Evolutionary conservation across 2,329 filamentous ascomycete genomes (phyloP).

Genomic region (Monosporascus sp.): DNA sequence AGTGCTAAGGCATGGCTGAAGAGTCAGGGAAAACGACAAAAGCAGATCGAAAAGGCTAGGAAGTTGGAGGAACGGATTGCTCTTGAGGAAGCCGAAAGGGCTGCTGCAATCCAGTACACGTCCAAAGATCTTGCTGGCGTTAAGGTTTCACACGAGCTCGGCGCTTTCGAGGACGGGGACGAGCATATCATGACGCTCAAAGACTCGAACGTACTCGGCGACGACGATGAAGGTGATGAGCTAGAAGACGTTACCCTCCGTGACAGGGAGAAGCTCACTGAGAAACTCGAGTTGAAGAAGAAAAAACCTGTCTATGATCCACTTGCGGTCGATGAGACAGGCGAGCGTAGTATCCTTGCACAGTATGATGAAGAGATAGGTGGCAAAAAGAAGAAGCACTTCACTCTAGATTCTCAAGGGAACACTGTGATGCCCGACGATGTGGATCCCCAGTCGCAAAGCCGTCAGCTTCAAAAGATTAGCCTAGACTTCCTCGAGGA

Average conservation of each 20-base stretch:
- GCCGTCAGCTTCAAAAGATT: constrained; percentile 64
- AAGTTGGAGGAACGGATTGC: constrained; percentile 70
- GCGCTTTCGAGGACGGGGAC: constrained; percentile 72
- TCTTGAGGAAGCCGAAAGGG: constrained; percentile 63
- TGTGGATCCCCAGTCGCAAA: constrained; percentile 45
- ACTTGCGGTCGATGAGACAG: constrained; percentile 62
- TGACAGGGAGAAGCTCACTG: constrained; percentile 66
- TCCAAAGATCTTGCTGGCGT: constrained; percentile 83
- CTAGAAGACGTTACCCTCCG: constrained; percentile 71
- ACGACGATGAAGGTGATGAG: constrained; percentile 85
- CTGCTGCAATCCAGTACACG: constrained; percentile 66
- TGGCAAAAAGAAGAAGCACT: constrained; percentile 81
- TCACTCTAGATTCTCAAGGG: constrained; percentile 78
- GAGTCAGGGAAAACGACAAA: constrained; percentile 87
- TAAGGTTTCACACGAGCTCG: constrained; percentile 83
- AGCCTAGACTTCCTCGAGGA: constrained; percentile 62
- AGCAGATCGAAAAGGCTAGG: constrained; percentile 76
- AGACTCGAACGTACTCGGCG: constrained; percentile 74
- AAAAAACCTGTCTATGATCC: constrained; percentile 86
- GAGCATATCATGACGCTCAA: constrained; percentile 94
- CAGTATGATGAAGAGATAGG: constrained; percentile 96
- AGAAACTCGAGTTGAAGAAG: constrained; percentile 82
- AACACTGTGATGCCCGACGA: constrained; percentile 59
- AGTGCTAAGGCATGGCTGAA: constrained; percentile 85
- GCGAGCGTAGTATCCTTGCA: constrained; percentile 63